These are phyloP conservation scores for Rhodofomes roseus DNA, from an alignment of 1,284 basidiomycete species.

Conservation along the genomic window DNA sequence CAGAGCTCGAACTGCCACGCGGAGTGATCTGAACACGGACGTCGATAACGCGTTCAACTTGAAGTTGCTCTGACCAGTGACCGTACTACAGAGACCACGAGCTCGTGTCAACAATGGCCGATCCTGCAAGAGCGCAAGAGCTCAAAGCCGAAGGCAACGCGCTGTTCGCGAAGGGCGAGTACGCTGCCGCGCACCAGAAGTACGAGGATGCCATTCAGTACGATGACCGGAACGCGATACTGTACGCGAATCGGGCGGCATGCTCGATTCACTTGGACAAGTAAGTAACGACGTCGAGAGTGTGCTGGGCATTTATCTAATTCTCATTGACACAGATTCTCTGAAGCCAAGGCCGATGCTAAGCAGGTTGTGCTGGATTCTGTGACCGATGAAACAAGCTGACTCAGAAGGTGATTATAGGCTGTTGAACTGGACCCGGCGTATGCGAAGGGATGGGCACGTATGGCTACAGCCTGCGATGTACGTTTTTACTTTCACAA, in stretches of 20 bases:
- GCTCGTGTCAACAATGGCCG: neutral
- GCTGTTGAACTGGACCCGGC: constrained; percentile 26
- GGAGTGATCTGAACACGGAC: no score
- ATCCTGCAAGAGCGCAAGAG: constrained; percentile 8
- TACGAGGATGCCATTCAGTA: constrained; percentile 32
- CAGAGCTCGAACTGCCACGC: no score
- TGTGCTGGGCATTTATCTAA: no score
- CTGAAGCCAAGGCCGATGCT: constrained; percentile 10
- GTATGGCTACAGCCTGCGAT: constrained; percentile 28
- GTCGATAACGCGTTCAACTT: no score
- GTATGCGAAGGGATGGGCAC: constrained; percentile 34
- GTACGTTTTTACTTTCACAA: constrained; percentile 17
- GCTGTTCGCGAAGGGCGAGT: constrained; percentile 31
- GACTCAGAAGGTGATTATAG: neutral
- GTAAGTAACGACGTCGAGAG: constrained; percentile 10
- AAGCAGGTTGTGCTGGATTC: neutral
- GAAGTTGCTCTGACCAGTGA: neutral
- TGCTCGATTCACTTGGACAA: constrained; percentile 22
- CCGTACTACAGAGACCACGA: no score
- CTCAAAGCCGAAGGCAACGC: constrained; percentile 36
- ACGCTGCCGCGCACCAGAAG: constrained; percentile 27
- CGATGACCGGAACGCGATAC: constrained; percentile 29
- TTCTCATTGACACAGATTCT: neutral
- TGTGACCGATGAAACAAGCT: neutral
- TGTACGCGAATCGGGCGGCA: constrained; percentile 36